A percentile compares a stretch with the other conserved stretches of the same genome.
Evolutionary conservation across 352 stramenopile genomes (phyloP).

Genomic region (Pythium folliculosum): DNA sequence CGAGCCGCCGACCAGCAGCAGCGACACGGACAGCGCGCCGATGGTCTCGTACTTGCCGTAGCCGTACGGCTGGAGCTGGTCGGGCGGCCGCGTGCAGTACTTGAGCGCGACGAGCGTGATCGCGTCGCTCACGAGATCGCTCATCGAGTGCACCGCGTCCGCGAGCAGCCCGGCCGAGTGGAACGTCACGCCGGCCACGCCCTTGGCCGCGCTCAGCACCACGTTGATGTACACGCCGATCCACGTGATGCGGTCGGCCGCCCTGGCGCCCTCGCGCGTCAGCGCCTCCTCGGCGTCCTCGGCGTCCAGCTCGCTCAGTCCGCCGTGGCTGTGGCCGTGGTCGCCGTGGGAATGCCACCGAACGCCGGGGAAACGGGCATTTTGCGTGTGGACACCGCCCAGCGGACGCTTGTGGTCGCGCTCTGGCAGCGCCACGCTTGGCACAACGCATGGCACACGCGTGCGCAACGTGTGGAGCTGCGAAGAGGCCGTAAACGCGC

Average conservation of each 20-base stretch:
- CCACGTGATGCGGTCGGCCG: constrained; percentile 72
- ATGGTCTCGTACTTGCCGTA: constrained; percentile 82
- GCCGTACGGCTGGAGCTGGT: constrained; percentile 84
- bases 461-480: constrained; percentile 4
- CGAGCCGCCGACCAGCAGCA: constrained; percentile 65
- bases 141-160: constrained; percentile 94
- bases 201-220: constrained; percentile 65
- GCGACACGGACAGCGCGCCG: constrained; percentile 58
- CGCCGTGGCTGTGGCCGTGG: constrained; percentile 33
- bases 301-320: constrained; percentile 19
- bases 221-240: constrained; percentile 70
- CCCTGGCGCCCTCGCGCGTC: constrained; percentile 37
- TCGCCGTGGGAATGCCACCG: constrained; percentile 22
- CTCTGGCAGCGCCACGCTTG: background rate
- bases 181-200: constrained; percentile 64
- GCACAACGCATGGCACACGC: background rate
- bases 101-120: constrained; percentile 93
- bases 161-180: constrained; percentile 91
- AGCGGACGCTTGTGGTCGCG: background rate
- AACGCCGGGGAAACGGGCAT: background rate
- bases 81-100: constrained; percentile 90
- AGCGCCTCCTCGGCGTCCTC: constrained; percentile 34
- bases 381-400: background rate
- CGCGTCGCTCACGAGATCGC: constrained; percentile 94
- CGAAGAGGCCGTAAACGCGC: background rate